phyloP scores from a whole-genome alignment of 495 filamentous ascomycete species.

The Annulohypoxylon nitens region DNA sequence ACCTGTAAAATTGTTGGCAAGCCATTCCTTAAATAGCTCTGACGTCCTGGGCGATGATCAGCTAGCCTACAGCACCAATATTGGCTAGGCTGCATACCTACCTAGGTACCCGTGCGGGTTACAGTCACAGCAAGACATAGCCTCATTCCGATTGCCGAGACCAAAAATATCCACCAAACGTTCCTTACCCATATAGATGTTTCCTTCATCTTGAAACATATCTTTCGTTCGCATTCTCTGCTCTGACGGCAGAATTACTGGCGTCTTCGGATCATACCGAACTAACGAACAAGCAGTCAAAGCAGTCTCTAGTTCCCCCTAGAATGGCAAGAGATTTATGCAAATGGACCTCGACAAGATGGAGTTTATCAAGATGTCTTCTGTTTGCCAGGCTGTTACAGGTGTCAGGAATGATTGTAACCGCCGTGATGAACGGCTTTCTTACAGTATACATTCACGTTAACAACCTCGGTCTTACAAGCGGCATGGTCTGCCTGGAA shows the following conservation, averaged over 20 bases:
- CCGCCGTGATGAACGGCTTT: conserved; percentile 55
- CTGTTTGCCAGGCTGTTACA: conserved; percentile 51
- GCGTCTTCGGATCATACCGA: conserved; percentile 29
- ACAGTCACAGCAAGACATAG: conserved; percentile 39
- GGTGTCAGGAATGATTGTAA: conserved; percentile 47
- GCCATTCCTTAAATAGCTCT: conserved; percentile 40
- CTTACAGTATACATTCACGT: conserved; percentile 50
- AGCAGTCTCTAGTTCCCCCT: conserved; percentile 22
- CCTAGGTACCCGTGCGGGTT: conserved; percentile 29
- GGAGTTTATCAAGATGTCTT: conserved; percentile 53
- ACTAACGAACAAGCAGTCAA: conserved; percentile 13
- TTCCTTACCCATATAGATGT: conserved; percentile 13
- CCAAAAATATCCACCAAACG: conserved; percentile 9
- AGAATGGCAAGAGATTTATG: conserved; percentile 51
- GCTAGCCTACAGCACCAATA: conserved; percentile 30
- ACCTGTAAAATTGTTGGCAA: conserved; percentile 26
- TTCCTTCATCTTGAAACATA: conserved; percentile 36
- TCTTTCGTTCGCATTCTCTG: conserved; percentile 23
- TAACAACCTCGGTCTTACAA: conserved; percentile 45
- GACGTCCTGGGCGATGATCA: conserved; percentile 7
- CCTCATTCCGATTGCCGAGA: conserved; percentile 37
- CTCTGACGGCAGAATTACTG: conserved; percentile 16
- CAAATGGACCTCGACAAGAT: conserved; percentile 25
- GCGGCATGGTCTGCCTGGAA: conserved; percentile 51
- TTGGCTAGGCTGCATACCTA: conserved; percentile 36